Base-by-base conservation (phyloP, 2,329 filamentous ascomycete genomes). In the Penicillium sp. region DNA sequence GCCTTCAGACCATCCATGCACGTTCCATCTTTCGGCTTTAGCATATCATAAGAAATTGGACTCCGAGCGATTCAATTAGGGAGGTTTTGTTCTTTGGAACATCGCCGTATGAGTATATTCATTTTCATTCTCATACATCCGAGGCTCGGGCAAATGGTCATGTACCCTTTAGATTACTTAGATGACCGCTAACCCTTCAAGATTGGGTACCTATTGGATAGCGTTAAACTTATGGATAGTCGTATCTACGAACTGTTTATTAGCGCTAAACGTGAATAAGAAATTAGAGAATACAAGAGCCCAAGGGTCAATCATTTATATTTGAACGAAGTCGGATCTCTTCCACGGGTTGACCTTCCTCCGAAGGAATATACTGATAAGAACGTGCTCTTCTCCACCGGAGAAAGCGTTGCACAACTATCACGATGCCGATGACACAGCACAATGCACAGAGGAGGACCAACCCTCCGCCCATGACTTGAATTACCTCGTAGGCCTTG, bases 401-500 rank as follows among this genome's bases (percentile, higher is more conserved):
- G 9, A 62, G 35, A 26, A 46, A 42, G 18, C 43, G 52, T 39
- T 47, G 53, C 10, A 55, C 26, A 32, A 52, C 54, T 3, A 47
- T 44, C 34, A 59, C 34, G 18, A 60, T 34, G 11, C 56, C 59
- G 14, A 52, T 48, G 14, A 56, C 32, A 18, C 54, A 56, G 38
- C 54, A 54, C 3, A 47, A 31, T 5, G 54, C 34, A 28, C 57
- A 31, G 26, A 59, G 49, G n/a, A 56, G 50, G n/a, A 63, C 56
- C 35, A 61, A 13, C 5, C 61, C 40, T 13, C 56, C 55, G 2
- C 57, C 55, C 11, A 62, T 38, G n/a, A 53, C 52, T 37, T 48
- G 58, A 14, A 64, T 51, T 40, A 63, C 35, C 24, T 60, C 59
- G 45, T 57, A 60, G 2, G 60, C 59, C 47, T 60, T 54, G 48